Evolutionary conservation across 306 rosid genomes (phyloP).

Genomic region (Luffa acutangula): DNA sequence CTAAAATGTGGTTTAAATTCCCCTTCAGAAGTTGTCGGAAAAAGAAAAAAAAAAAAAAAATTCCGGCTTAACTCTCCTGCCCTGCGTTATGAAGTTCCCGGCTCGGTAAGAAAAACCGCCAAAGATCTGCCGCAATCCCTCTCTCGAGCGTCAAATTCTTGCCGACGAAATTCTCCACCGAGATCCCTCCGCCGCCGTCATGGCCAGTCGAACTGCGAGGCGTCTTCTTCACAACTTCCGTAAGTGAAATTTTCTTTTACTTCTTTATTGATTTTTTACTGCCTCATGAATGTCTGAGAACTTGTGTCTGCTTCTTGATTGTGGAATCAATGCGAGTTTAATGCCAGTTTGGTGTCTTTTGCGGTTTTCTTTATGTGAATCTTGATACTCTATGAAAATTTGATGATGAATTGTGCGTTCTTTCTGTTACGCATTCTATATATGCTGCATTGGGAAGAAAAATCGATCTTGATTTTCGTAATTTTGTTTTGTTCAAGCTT

Average conservation of each 20-base stretch:
- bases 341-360: not conserved
- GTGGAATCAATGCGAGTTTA: not conserved
- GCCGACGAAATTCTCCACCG: not conserved
- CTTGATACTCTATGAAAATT: not conserved
- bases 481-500: not conserved
- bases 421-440: not conserved
- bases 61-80: too few species aligned
- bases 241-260: not conserved
- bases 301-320: not conserved
- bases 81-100: not conserved
- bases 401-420: not conserved
- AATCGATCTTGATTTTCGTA: not conserved
- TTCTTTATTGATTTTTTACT: not conserved
- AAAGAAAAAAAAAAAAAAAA: too few species aligned
- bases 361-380: not conserved
- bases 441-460: not conserved
- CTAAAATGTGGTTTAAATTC: too few species aligned
- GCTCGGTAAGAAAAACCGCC: not conserved
- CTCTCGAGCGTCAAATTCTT: not conserved
- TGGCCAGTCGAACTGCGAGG: slow-evolving; percentile 13
- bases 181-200: not conserved
- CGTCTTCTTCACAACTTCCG: slow-evolving; percentile 12
- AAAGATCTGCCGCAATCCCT: not conserved
- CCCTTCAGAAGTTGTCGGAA: too few species aligned
- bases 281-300: not conserved